These are phyloP conservation scores for Trichosporon faecale DNA, from an alignment of 1,284 basidiomycete genomes.

Conservation along the genomic window DNA sequence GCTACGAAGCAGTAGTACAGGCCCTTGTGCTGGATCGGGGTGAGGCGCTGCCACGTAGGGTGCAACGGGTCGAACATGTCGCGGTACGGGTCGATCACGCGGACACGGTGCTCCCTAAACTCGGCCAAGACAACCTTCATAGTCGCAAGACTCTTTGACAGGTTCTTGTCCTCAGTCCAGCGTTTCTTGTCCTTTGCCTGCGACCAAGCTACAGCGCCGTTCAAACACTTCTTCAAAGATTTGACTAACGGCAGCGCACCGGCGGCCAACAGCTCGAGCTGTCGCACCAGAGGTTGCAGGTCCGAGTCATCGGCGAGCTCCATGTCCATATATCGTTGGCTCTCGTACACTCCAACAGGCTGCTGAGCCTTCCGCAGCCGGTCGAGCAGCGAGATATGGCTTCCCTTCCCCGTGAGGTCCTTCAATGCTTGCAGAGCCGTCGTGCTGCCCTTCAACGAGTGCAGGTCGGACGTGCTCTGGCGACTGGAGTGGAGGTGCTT, in stretches of 20 bases:
- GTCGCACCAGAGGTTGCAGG: constrained; percentile 57
- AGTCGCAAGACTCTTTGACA: not conserved
- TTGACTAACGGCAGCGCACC: constrained; percentile 60
- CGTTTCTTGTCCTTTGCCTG: constrained; percentile 13
- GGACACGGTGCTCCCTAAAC: constrained; percentile 55
- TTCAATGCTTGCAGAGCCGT: not conserved
- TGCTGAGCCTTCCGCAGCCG: constrained; percentile 53
- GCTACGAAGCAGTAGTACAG: constrained; percentile 67
- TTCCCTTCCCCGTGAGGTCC: constrained; percentile 25
- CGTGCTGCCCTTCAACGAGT: not conserved
- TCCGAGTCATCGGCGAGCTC: constrained; percentile 55
- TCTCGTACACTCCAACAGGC: constrained; percentile 77
- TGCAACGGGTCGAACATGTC: constrained; percentile 59
- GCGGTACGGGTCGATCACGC: constrained; percentile 68
- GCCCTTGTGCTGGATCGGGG: constrained; percentile 47
- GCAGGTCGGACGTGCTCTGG: not conserved
- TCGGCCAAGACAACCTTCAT: constrained; percentile 49
- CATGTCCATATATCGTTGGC: constrained; percentile 70
- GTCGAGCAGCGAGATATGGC: constrained; percentile 43
- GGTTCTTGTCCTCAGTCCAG: not conserved
- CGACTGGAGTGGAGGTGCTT: not conserved
- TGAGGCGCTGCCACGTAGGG: constrained; percentile 8
- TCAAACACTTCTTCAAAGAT: constrained; percentile 33
- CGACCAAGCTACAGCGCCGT: constrained; percentile 34
- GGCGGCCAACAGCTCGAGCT: constrained; percentile 58